Conservation (phyloP, 176 grass and related monocot species). For the Areca catechu region DNA sequence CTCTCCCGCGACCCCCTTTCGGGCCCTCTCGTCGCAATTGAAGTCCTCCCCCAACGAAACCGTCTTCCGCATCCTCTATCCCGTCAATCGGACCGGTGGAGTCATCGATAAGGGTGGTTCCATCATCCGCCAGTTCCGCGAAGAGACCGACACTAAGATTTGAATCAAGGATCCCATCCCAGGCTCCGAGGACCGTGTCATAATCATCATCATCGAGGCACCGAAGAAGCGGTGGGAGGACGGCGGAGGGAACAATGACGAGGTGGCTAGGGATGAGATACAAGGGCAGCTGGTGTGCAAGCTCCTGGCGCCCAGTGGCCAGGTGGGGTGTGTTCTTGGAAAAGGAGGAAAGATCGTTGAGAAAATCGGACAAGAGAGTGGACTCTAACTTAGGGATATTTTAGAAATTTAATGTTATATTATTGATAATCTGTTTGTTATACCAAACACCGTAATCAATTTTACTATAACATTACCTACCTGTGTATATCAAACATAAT, state of each 20-base stretch:
- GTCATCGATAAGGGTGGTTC: constrained; percentile 8
- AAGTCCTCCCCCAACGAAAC: too few species aligned
- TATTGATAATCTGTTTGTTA: too few species aligned
- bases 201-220: constrained; percentile 25
- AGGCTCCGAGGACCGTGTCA: constrained; percentile 38
- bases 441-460: too few species aligned
- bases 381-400: too few species aligned
- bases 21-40: too few species aligned
- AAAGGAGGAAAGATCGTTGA: constrained; percentile 68
- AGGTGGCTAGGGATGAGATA: constrained; percentile 13
- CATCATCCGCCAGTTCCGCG: constrained; percentile 22
- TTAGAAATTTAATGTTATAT: too few species aligned
- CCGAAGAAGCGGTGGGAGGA: constrained; percentile 7
- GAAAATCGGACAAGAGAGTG: constrained; percentile 55
- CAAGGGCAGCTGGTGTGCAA: constrained; percentile 39
- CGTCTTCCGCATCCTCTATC: too few species aligned
- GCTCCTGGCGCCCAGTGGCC: constrained; percentile 37
- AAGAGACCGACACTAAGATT: constrained; percentile 12
- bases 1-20: too few species aligned
- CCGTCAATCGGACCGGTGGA: not conserved
- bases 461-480: too few species aligned
- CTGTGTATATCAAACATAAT: too few species aligned
- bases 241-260: not conserved
- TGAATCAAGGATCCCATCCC: constrained; percentile 35
- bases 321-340: constrained; percentile 52